Base-by-base conservation (phyloP, 2,329 filamentous ascomycete genomes). In the Fusarium dlaminii region DNA sequence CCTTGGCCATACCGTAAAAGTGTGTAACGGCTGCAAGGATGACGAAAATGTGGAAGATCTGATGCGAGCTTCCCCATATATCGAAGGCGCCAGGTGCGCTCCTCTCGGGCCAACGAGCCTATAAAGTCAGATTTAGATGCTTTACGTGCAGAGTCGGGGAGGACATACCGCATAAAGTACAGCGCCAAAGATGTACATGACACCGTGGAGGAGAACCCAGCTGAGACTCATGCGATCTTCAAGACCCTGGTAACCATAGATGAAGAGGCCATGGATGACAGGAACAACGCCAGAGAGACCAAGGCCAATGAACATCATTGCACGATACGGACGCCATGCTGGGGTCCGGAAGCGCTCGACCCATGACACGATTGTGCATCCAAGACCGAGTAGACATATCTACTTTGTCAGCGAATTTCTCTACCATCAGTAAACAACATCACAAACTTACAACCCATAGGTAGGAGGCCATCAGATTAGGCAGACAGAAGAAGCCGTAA, bases 31-130 rank as follows among this genome's bases (percentile, higher is more conserved):
- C 96, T 1, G 96, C 96, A 69, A 95, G 82, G 22, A 98, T 86
- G 34, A 99, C 95, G 73, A 96, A 88, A 43, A 97, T 86, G 84
- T 99, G 96, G 82, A 99, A 99, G 73, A 99, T 93, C 84, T 99
- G 96, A 83, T 99, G 96, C 27, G 94, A 98, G 80, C 92, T 95
- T 42, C 96, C 96, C 89, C 93, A 93, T 58, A 98, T 93, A 83
- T 99, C 96, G 79, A 96, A 98, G 13, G 82, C 86, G 3, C 94
- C 94, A 0, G 96, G 96, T 49, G 85, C 89, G 78, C 88, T 90
- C 68, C 94, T 88, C 84, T 99, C 96, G 0, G 96, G 96, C 83
- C 96, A 91, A 42, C 96, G 91, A 60, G 89, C 87, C 91, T 93
- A 64, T 51, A 10, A 30, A 13, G n/a, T 27, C n/a, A 20, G 30